Evolutionary conservation across 2,329 filamentous ascomycete species (phyloP), one percentile per base, ranked within the genome.

Genomic region (Fusarium continuum): DNA sequence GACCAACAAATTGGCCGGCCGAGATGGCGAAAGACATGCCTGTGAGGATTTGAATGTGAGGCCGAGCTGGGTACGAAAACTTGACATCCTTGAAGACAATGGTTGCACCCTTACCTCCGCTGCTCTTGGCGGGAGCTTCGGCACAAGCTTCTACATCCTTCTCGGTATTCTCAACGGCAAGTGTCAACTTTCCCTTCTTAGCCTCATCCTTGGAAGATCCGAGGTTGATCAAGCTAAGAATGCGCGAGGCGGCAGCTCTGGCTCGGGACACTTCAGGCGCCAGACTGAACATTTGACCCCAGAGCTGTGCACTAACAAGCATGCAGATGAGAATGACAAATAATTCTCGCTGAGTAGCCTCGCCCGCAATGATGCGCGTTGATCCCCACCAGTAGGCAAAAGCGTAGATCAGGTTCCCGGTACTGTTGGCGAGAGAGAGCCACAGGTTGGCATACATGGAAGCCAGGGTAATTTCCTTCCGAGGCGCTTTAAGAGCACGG

Each of bases 301-400:
- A 91, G 6, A 90, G 80, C 72, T 91, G 88, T 0, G 91, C 89
- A 53, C 87, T 89, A 32, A 92, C 86, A 2, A 93, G 82, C 67
- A 93, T 84, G 5, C 89, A 83, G 6, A 90, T 82, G 5, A 92
- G 80, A 8, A 93, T 88, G 67, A 91, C 89, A 73, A 93, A 88
- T 77, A 92, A 93, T n/a, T 90, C 83, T 26, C 87, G 85, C 36
- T 84, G 84, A 4, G 77, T 80, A 65, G 89, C 89, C 52, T 85
- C 78, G 5, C 90, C 89, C 35, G 83, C 80, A 46, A 88, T 83
- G 56, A 93, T 91, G 61, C 87, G 85, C 67, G 85, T 88, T 0
- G 89, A 83, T 4, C 90, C 90, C 89, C 90, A 93, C 89, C 90
- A 93, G 75, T 92, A 93, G 1, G 89, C 88, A 49, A 93, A 83